These are phyloP conservation scores for Clarireedia paspali DNA, from an alignment of 2,329 filamentous ascomycete species.

Conservation along the genomic window DNA sequence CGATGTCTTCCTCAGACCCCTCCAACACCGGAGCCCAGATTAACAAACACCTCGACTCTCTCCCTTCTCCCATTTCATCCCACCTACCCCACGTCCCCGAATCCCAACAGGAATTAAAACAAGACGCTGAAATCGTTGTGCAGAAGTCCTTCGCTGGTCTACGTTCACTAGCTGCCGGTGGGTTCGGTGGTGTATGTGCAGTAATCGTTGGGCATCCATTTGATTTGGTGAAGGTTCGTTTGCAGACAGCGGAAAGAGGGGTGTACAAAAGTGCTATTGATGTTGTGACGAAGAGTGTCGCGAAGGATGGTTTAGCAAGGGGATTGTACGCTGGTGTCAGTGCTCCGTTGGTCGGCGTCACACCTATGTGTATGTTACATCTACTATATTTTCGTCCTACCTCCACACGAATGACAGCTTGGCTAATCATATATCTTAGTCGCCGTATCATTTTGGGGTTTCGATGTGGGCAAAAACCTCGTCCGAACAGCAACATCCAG, in stretches of 20 bases:
- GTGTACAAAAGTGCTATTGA: slow-evolving; percentile 88
- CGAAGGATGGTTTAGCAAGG: slow-evolving; percentile 70
- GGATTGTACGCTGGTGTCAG: slow-evolving; percentile 96
- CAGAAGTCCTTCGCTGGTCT: slow-evolving; percentile 47
- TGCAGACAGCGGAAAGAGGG: slow-evolving; percentile 92
- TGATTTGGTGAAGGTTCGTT: slow-evolving; percentile 92
- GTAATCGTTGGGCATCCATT: slow-evolving; percentile 95
- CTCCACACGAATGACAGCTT: background rate
- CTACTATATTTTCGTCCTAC: background rate
- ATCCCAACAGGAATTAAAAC: slow-evolving; percentile 28
- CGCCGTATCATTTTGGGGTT: slow-evolving; percentile 73
- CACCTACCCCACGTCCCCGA: slow-evolving; percentile 29
- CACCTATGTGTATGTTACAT: slow-evolving; percentile 83
- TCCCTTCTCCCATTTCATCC: slow-evolving; percentile 21
- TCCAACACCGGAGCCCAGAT: slow-evolving; percentile 23
- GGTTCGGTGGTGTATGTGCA: slow-evolving; percentile 88
- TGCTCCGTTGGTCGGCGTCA: slow-evolving; percentile 89
- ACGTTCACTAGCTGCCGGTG: slow-evolving; percentile 80
- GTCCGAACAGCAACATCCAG: slow-evolving; percentile 58
- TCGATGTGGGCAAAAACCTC: slow-evolving; percentile 88
- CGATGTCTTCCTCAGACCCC: slow-evolving; percentile 10
- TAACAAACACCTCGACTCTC: slow-evolving; percentile 23
- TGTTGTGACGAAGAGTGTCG: slow-evolving; percentile 82
- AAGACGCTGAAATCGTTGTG: slow-evolving; percentile 23
- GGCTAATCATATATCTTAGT: slow-evolving; percentile 35